phyloP scores from a whole-genome alignment of 1,139 yeast genomes.

The Barnettozyma hawaiiensis region DNA sequence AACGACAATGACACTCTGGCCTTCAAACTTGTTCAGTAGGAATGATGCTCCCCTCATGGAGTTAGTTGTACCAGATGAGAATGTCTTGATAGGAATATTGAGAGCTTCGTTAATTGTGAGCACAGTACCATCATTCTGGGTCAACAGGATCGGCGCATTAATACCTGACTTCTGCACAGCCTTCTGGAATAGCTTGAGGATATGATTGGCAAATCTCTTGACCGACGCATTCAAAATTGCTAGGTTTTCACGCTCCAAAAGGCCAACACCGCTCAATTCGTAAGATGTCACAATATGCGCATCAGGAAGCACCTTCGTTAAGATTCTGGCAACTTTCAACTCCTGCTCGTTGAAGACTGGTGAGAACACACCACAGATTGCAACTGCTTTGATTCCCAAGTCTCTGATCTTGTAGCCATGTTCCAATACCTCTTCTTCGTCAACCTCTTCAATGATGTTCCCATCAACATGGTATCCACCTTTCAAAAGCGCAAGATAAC shows the following conservation, averaged over 20 bases:
- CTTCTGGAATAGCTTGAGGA: constrained; percentile 32
- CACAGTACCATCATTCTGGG: constrained; percentile 39
- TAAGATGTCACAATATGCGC: constrained; percentile 34
- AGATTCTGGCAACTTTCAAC: constrained; percentile 28
- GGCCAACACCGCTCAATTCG: constrained; percentile 36
- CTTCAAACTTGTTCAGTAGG: constrained; percentile 28
- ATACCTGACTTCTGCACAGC: constrained; percentile 32
- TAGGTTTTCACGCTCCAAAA: constrained; percentile 39
- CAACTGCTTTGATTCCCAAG: constrained; percentile 31
- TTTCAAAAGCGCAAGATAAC: constrained; percentile 30
- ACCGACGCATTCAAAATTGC: constrained; percentile 39
- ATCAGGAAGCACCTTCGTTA: constrained; percentile 29
- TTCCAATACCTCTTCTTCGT: constrained; percentile 29
- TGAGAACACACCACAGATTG: constrained; percentile 36
- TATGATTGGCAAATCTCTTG: constrained; percentile 34
- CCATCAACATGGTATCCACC: constrained; percentile 42
- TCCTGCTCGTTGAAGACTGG: constrained; percentile 35
- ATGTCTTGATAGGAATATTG: constrained; percentile 36
- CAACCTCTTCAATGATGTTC: constrained; percentile 29
- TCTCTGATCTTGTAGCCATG: constrained; percentile 30
- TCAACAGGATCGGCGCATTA: constrained; percentile 34
- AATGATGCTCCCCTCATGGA: constrained; percentile 44
- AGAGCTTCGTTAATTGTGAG: constrained; percentile 34
- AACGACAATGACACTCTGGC: constrained; percentile 32
- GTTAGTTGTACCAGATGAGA: constrained; percentile 42